These are phyloP conservation scores for Fagopyrum esculentum DNA, from an alignment of 148 eudicot genomes.

Conservation along the genomic window DNA sequence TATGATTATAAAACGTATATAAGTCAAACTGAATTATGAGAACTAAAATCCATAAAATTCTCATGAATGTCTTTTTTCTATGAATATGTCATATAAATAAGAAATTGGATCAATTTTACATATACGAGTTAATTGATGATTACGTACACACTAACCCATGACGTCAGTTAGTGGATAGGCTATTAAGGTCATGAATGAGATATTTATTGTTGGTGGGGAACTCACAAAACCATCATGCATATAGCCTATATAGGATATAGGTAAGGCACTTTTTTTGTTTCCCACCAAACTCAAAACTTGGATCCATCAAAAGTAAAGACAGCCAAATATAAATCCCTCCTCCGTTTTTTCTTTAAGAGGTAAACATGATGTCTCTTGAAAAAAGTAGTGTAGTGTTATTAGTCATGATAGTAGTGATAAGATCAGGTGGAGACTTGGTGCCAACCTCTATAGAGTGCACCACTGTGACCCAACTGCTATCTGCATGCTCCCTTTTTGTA, in stretches of 20 bases:
- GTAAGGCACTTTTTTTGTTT: constrained; percentile 28
- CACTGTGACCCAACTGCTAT: constrained; percentile 51
- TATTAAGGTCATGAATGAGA: too few relatives aligned
- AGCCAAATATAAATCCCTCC: background rate
- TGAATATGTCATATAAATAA: too few relatives aligned
- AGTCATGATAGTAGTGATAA: background rate
- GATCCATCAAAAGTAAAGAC: background rate
- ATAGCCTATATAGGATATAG: background rate
- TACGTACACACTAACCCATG: too few relatives aligned
- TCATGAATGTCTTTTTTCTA: too few relatives aligned
- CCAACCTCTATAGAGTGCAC: constrained; percentile 40
- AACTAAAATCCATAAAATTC: too few relatives aligned
- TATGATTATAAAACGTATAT: too few relatives aligned
- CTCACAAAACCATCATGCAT: constrained; percentile 2
- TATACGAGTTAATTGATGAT: too few relatives aligned
- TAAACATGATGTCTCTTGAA: background rate
- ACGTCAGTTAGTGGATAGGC: too few relatives aligned
- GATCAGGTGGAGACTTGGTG: background rate
- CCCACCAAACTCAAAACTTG: constrained; percentile 30
- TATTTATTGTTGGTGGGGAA: background rate
- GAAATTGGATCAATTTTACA: too few relatives aligned
- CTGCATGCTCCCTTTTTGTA: constrained; percentile 71
- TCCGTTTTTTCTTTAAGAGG: background rate
- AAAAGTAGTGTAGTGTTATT: background rate
- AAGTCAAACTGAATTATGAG: too few relatives aligned